Percentiles rank a stretch among this genome's conserved stretches.
Evolutionary conservation across 2,329 filamentous ascomycete species (phyloP).

Genomic region (Talaromyces sp.): DNA sequence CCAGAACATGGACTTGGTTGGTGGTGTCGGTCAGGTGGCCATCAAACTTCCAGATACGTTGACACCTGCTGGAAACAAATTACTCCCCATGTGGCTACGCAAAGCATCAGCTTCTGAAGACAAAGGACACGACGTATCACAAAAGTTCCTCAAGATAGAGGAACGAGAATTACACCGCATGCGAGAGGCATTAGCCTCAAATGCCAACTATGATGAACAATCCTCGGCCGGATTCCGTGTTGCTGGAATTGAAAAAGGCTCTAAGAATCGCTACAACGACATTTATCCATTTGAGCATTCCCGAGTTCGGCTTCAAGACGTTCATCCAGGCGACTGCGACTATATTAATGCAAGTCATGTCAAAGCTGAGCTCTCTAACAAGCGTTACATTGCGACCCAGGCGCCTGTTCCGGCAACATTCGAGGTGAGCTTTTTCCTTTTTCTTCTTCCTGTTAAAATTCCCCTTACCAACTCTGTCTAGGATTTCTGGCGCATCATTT

Average conservation of each 20-base stretch:
- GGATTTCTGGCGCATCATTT: conserved; percentile 98
- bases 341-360: conserved; percentile 95
- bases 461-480: conserved; percentile 29
- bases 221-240: conserved; percentile 59
- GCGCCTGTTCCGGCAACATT: conserved; percentile 90
- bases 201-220: conserved; percentile 52
- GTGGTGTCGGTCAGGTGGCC: conserved; percentile 78
- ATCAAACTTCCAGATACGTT: conserved; percentile 56
- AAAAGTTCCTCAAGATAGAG: conserved; percentile 81
- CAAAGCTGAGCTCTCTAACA: conserved; percentile 74
- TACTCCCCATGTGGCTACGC: conserved; percentile 73
- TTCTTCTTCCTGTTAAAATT: not conserved
- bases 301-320: conserved; percentile 71
- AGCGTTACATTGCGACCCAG: conserved; percentile 92
- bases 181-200: conserved; percentile 68
- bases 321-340: conserved; percentile 68
- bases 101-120: conserved; percentile 63
- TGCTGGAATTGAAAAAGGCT: conserved; percentile 88
- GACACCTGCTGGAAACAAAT: conserved; percentile 42
- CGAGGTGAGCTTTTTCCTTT: conserved; percentile 55
- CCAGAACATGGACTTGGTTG: conserved; percentile 92
- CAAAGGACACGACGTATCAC: conserved; percentile 73
- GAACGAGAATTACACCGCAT: conserved; percentile 85
- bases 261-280: conserved; percentile 96
- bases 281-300: conserved; percentile 96